These are phyloP conservation scores for Pneumocystis sp. DNA, from an alignment of 1,139 yeast genomes.

Conservation along the genomic window DNA sequence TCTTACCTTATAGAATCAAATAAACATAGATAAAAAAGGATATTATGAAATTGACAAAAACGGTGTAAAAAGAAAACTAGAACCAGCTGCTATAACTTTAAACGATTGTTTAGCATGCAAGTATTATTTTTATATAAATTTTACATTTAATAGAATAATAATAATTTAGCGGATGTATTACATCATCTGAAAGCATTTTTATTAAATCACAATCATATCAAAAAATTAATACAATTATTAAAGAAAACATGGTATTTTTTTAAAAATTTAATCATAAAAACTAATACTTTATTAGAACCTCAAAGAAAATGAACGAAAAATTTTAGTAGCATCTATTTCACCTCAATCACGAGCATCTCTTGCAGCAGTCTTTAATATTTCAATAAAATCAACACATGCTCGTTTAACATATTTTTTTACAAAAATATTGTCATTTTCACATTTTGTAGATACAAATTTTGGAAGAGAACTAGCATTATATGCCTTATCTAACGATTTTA, in stretches of 20 bases:
- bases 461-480: slow-evolving; percentile 61
- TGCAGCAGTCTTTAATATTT: slow-evolving; percentile 48
- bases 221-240: slow-evolving; percentile 45
- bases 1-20: slow-evolving; percentile 24
- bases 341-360: slow-evolving; percentile 78
- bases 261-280: not conserved
- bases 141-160: not conserved
- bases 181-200: slow-evolving; percentile 86
- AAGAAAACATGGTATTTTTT: slow-evolving; percentile 5
- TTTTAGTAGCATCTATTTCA: slow-evolving; percentile 64
- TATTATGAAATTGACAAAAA: slow-evolving; percentile 31
- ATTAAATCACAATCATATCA: slow-evolving; percentile 82
- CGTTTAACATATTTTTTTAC: slow-evolving; percentile 44
- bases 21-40: slow-evolving; percentile 56
- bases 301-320: slow-evolving; percentile 18
- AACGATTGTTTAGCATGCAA: slow-evolving; percentile 85
- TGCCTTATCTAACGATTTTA: slow-evolving; percentile 41
- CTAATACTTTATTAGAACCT: slow-evolving; percentile 6
- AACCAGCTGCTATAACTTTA: slow-evolving; percentile 75
- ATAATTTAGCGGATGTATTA: slow-evolving; percentile 66
- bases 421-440: slow-evolving; percentile 49
- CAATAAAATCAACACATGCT: slow-evolving; percentile 45
- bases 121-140: not conserved
- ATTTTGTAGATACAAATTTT: slow-evolving; percentile 70
- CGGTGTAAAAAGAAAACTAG: slow-evolving; percentile 37